Conservation (phyloP, 2,329 filamentous ascomycete genomes). For the Lizonia empirigonia region DNA sequence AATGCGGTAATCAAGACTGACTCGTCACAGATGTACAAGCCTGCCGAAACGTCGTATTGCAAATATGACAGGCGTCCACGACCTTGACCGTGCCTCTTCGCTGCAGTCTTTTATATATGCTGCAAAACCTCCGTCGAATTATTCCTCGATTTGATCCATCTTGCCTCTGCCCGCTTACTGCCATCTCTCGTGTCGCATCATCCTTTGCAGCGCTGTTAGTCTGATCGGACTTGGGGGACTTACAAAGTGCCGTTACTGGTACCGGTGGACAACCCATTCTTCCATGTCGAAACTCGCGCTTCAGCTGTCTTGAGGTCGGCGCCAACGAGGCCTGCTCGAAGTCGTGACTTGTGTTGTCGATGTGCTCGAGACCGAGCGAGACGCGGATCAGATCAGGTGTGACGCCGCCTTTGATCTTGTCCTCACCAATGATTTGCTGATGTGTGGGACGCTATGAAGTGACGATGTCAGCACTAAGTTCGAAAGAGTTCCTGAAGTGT, state of each 20-base stretch:
- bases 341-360: slow-evolving; percentile 29
- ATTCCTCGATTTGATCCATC: no score
- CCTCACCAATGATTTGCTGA: slow-evolving; percentile 31
- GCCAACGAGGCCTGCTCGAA: slow-evolving; percentile 27
- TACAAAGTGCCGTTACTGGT: slow-evolving; percentile 26
- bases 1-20: not conserved
- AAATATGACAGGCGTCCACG: not conserved
- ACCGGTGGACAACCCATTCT: slow-evolving; percentile 16
- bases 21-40: not conserved
- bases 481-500: slow-evolving; percentile 27
- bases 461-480: slow-evolving; percentile 35
- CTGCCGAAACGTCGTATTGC: not conserved
- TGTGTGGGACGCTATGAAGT: slow-evolving; percentile 37
- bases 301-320: slow-evolving; percentile 13
- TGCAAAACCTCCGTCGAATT: not conserved
- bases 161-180: slow-evolving; percentile 3
- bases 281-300: slow-evolving; percentile 22
- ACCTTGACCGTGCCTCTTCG: not conserved
- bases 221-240: slow-evolving; percentile 16
- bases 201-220: slow-evolving; percentile 3
- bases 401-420: slow-evolving; percentile 29
- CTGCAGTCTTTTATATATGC: no score
- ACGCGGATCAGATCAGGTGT: slow-evolving; percentile 30
- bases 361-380: slow-evolving; percentile 27
- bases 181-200: not conserved